A percentile compares a stretch with the other conserved stretches of the same genome.
phyloP scores from a whole-genome alignment of 352 stramenopile species.

The Globisporangium mamillatum region DNA sequence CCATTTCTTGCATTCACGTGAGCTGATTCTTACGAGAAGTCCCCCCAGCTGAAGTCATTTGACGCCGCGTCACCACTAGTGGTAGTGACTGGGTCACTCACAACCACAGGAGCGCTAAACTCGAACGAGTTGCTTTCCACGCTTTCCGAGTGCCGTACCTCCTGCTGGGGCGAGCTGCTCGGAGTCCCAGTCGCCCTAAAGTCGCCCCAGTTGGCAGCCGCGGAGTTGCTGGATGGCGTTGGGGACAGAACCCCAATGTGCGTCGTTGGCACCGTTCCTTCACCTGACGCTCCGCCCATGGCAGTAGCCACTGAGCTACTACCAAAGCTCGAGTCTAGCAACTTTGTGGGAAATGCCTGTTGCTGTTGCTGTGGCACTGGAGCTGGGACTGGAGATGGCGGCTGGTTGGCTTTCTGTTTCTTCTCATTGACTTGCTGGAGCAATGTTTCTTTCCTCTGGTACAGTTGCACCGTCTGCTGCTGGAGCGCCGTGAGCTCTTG shows the following conservation, averaged over 20 bases:
- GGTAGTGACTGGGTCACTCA: not conserved
- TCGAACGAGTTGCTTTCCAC: conserved; percentile 10
- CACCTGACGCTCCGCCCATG: not conserved
- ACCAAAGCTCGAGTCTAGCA: not conserved
- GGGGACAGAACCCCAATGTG: not conserved
- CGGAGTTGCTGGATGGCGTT: not conserved
- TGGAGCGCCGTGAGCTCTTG: conserved; percentile 50
- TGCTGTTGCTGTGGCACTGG: not conserved
- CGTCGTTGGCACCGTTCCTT: not conserved
- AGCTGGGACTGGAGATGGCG: not conserved
- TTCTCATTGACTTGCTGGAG: conserved; percentile 18
- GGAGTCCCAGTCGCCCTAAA: not conserved
- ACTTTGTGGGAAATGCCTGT: not conserved
- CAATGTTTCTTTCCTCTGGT: conserved; percentile 21
- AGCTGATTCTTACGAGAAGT: conserved; percentile 10
- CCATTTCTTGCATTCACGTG: not conserved
- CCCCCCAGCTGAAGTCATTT: conserved; percentile 13
- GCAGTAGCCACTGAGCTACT: not conserved
- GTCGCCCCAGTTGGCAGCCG: not conserved
- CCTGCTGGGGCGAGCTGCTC: conserved; percentile 2
- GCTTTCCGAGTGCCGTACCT: conserved; percentile 12
- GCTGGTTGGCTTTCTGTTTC: not conserved
- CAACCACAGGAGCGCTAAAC: not conserved
- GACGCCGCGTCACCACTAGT: not conserved
- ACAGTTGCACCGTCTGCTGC: conserved; percentile 33